Evolutionary conservation across 306 rosid genomes (phyloP).

Genomic region (Coriaria nepalensis): DNA sequence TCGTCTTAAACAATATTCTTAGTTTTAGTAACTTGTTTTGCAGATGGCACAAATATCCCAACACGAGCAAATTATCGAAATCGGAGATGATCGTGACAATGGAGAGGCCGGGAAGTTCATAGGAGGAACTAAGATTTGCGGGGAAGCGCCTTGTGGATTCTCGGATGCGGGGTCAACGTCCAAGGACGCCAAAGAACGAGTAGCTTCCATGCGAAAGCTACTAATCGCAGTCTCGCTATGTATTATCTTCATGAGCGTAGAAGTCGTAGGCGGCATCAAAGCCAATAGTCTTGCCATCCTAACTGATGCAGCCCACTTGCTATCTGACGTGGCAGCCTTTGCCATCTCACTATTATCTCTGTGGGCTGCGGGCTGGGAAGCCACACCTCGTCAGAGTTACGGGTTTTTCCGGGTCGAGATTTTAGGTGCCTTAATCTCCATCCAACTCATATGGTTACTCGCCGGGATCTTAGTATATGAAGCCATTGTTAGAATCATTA

Average conservation of each 20-base stretch:
- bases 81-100: conserved; percentile 24
- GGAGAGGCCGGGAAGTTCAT: conserved; percentile 5
- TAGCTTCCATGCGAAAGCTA: conserved; percentile 55
- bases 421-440: conserved; percentile 70
- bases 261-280: conserved; percentile 60
- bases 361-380: conserved; percentile 84
- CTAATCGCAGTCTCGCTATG: conserved; percentile 52
- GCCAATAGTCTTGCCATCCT: conserved; percentile 72
- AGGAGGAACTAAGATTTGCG: conserved; percentile 46
- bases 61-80: conserved; percentile 35
- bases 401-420: conserved; percentile 71
- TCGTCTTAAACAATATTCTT: neutral
- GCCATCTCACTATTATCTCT: conserved; percentile 66
- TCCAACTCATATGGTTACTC: conserved; percentile 67
- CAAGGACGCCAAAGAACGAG: conserved; percentile 53
- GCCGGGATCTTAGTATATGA: conserved; percentile 64
- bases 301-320: conserved; percentile 82
- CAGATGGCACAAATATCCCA: conserved; percentile 44
- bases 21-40: conserved; percentile 1
- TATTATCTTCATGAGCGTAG: conserved; percentile 53
- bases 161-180: conserved; percentile 40
- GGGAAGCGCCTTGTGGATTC: conserved; percentile 68
- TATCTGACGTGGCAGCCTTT: conserved; percentile 65
- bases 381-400: conserved; percentile 69
- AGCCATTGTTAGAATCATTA: conserved; percentile 48